Conservation (phyloP, 2,329 filamentous ascomycete genomes). For the Hypoxylon sp. region DNA sequence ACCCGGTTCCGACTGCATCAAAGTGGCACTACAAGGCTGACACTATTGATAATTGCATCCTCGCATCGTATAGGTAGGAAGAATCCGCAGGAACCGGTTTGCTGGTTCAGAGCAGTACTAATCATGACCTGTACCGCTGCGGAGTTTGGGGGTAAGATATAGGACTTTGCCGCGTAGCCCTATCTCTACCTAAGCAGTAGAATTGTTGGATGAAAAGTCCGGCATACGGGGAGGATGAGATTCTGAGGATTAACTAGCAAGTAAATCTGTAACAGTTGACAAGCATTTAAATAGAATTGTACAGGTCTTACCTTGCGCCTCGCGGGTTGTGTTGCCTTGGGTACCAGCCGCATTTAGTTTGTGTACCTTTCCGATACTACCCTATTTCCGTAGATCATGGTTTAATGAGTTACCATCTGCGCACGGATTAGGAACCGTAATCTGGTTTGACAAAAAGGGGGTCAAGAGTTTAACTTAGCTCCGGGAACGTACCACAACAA, state of each 20-base stretch:
- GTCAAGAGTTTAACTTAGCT: conserved; percentile 16
- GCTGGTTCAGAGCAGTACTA: conserved; percentile 13
- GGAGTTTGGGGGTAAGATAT: conserved; percentile 31
- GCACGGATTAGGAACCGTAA: conserved; percentile 7
- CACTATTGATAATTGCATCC: conserved; percentile 1
- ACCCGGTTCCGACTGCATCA: conserved; percentile 34
- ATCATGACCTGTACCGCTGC: conserved; percentile 12
- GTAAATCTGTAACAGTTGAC: conserved; percentile 14
- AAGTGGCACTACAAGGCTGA: conserved; percentile 25
- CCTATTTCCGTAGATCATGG: conserved; percentile 18
- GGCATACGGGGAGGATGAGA: conserved; percentile 5
- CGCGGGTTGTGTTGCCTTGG: conserved; percentile 22
- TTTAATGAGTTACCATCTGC: conserved; percentile 21
- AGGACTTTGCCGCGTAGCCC: conserved; percentile 13
- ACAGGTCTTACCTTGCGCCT: conserved; percentile 29
- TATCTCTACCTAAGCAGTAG: conserved; percentile 4
- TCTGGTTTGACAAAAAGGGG: conserved; percentile 19
- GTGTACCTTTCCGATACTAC: conserved; percentile 32
- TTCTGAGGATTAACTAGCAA: conserved; percentile 7
- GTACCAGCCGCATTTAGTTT: conserved; percentile 23
- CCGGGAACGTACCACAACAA: conserved; percentile 14
- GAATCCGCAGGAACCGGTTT: neutral
- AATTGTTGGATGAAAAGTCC: conserved; percentile 6
- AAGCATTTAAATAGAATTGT: conserved; percentile 10
- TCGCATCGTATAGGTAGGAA: conserved; percentile 6